These are phyloP conservation scores for Tricholoma flavovirens DNA, from an alignment of 768 basidiomycete genomes.

Conservation along the genomic window DNA sequence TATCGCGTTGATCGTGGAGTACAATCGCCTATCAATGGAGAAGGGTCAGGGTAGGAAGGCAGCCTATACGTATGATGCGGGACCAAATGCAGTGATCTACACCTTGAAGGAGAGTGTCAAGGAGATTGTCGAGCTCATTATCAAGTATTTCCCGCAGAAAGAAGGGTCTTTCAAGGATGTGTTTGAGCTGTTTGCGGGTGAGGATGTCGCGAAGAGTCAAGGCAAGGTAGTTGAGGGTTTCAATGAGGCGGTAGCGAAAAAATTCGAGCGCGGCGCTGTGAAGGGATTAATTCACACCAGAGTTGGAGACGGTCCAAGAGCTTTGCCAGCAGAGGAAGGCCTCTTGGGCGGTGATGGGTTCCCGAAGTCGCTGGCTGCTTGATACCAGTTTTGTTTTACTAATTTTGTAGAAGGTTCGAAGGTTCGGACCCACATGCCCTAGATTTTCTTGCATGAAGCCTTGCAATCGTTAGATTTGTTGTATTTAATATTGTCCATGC, in stretches of 20 bases:
- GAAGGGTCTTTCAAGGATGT: constrained; percentile 67
- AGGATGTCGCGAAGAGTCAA: constrained; percentile 28
- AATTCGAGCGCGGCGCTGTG: constrained; percentile 70
- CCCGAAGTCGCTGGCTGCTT: constrained; percentile 46
- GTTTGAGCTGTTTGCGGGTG: constrained; percentile 52
- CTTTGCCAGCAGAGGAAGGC: constrained; percentile 53
- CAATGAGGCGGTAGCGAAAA: constrained; percentile 70
- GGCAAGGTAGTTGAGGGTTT: constrained; percentile 65
- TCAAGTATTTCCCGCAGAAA: constrained; percentile 84
- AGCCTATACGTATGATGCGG: constrained; percentile 99
- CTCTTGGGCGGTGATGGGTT: constrained; percentile 66
- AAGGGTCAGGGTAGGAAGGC: constrained; percentile 60
- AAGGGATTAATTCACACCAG: constrained; percentile 88
- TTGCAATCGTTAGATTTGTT: neutral
- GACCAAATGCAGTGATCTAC: constrained; percentile 98
- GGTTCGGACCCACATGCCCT: neutral
- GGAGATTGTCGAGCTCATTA: constrained; percentile 70
- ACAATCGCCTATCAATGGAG: constrained; percentile 74
- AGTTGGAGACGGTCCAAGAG: constrained; percentile 88
- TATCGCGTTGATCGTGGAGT: constrained; percentile 84
- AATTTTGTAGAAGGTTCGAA: neutral
- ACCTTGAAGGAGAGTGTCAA: constrained; percentile 70
- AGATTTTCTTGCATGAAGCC: neutral
- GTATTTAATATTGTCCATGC: neutral
- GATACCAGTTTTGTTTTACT: neutral